A percentile compares a stretch with the other conserved stretches of the same genome.
Evolutionary conservation across 306 rosid genomes (phyloP).

Genomic region (Gynostemma pentaphyllum): DNA sequence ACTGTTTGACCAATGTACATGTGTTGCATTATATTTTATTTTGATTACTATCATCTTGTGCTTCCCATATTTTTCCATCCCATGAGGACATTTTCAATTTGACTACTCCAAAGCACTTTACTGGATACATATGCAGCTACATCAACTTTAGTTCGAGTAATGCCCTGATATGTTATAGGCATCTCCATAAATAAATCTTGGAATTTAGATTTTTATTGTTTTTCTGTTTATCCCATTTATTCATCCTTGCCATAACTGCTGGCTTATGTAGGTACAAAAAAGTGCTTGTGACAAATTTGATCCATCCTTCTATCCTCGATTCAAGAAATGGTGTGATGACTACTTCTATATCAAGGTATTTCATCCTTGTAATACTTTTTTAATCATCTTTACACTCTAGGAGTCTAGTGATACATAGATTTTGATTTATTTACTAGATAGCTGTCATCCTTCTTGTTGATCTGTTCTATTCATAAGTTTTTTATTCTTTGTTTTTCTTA

Average conservation of each 20-base stretch:
- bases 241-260: neutral
- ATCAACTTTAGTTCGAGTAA: neutral
- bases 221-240: neutral
- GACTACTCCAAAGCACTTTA: neutral
- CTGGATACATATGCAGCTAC: neutral
- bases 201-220: neutral
- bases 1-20: neutral
- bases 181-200: neutral
- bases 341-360: conserved; percentile 89
- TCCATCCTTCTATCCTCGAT: conserved; percentile 83
- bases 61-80: neutral
- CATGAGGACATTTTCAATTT: neutral
- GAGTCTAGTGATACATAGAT: no score
- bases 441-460: no score
- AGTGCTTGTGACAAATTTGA: conserved; percentile 88
- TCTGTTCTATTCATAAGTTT: neutral
- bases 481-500: neutral
- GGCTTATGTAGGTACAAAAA: conserved; percentile 57
- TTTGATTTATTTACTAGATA: no score
- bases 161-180: neutral
- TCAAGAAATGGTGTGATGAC: conserved; percentile 98
- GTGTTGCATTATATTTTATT: neutral
- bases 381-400: neutral
- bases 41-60: neutral
- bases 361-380: conserved; percentile 2